Base-by-base conservation (phyloP, 1,139 yeast genomes). In the Yarrowia galli region DNA sequence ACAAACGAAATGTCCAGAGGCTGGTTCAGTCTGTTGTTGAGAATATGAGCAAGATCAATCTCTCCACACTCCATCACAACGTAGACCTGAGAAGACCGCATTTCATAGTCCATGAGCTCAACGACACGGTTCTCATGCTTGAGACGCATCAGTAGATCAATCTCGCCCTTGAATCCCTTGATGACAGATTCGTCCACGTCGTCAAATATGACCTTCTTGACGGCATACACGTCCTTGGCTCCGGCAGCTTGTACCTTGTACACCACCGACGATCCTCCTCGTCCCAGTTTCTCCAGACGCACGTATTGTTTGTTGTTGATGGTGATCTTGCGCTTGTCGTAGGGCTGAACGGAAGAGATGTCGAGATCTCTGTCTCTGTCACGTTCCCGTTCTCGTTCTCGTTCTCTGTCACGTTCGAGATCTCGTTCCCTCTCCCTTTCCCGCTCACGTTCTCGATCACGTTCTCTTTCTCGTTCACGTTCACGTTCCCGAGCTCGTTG, bases 21-120 rank as follows among this genome's bases (percentile, higher is more conserved):
- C 72, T 78, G 74, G 53, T 80, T 80, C 16, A 84, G 74, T 68
- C 91, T 81, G 67, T 84, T 85, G 65, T 87, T 86, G 68, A 95
- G 81, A 13, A 93, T 93, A 73, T 88, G 92, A 0, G 97, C 96
- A 46, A 95, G 79, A 76, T 95, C 99, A 67, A 90, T 85, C 72
- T 95, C 98, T 25, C 99, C 99, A 75, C 96, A 91, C 78, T 95
- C 99, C 98, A 95, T 92, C 0, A 95, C 91, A 71, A 93, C 80
- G 73, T 85, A 84, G 40, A 93, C 83, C 2, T 88, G 83, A 0
- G 89, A 87, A 48, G 85, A 86, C 1, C 84, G 84, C 72, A 92
- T 81, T 40, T 89, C 89, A 75, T 89, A 86, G 75, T 92, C 98
- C 56, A 89, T 79, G 63, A 95, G 80, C 72, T 85, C 84, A 5